Conservation (phyloP, 2,329 filamentous ascomycete species). For the Calonectria hongkongensis region DNA sequence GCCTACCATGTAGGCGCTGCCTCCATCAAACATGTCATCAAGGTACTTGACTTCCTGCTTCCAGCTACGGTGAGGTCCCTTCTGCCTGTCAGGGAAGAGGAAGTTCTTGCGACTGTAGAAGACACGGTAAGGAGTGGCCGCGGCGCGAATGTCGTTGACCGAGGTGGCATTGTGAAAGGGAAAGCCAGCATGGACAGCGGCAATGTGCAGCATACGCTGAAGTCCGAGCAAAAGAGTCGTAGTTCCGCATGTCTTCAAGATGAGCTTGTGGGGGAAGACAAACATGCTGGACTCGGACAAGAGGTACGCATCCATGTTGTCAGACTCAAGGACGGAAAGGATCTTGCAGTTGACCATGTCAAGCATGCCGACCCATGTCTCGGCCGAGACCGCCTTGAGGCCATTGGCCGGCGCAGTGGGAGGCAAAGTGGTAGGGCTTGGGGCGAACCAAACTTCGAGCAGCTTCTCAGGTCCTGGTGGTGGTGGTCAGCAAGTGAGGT, state of each 20-base stretch:
- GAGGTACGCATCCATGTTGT: conserved; percentile 96
- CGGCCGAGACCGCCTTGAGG: conserved; percentile 88
- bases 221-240: conserved; percentile 94
- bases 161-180: conserved; percentile 83
- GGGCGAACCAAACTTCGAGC: conserved; percentile 97
- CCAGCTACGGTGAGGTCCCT: conserved; percentile 97
- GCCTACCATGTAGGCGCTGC: conserved; percentile 99
- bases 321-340: conserved; percentile 92
- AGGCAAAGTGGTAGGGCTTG: conserved; percentile 84
- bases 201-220: conserved; percentile 93
- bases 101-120: conserved; percentile 99
- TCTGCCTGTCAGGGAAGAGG: conserved; percentile 94
- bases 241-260: conserved; percentile 98
- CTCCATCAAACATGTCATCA: conserved; percentile 92
- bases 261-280: conserved; percentile 99
- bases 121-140: conserved; percentile 93
- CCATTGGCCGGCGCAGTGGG: conserved; percentile 82
- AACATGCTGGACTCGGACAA: conserved; percentile 99
- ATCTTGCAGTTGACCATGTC: conserved; percentile 99
- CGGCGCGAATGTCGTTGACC: conserved; percentile 80
- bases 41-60: conserved; percentile 94
- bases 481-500: conserved; percentile 36
- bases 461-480: conserved; percentile 91
- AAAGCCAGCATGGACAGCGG: conserved; percentile 91
- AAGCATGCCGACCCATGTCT: conserved; percentile 96